Percentiles rank a stretch among this genome's conserved stretches.
These are phyloP conservation scores for Spiromastix sp. DNA, from an alignment of 2,329 filamentous ascomycete genomes.

Conservation along the genomic window DNA sequence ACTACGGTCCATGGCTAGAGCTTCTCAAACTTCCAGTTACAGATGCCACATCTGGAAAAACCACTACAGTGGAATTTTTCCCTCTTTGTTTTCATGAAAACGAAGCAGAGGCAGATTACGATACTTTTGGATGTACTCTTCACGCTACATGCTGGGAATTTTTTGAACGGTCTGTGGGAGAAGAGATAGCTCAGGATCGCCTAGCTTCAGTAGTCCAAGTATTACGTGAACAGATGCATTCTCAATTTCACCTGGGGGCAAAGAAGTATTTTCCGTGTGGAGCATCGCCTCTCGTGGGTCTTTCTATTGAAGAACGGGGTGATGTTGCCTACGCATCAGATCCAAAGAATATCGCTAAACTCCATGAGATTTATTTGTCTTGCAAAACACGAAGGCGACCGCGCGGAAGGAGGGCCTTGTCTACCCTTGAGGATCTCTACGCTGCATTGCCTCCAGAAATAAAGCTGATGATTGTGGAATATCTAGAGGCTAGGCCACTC, in stretches of 20 bases:
- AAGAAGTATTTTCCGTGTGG: conserved; percentile 1
- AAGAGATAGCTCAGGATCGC: background rate
- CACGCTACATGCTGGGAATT: conserved; percentile 1
- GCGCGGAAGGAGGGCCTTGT: background rate
- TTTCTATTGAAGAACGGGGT: background rate
- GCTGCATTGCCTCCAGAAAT: conserved; percentile 1
- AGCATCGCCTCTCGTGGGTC: background rate
- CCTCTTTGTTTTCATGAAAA: conserved; percentile 1
- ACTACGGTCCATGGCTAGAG: conserved; percentile 3
- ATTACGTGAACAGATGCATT: background rate
- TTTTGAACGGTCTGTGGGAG: background rate
- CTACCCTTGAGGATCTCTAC: conserved; percentile 3
- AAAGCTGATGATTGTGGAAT: conserved; percentile 2
- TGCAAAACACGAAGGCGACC: background rate
- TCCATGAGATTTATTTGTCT: background rate
- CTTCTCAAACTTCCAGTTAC: conserved; percentile 1
- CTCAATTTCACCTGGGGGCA: background rate
- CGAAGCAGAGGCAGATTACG: background rate
- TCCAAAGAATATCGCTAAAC: background rate
- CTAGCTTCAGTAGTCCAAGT: background rate
- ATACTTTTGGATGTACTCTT: background rate
- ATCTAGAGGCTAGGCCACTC: conserved; percentile 1
- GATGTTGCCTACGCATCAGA: background rate
- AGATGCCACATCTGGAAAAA: background rate
- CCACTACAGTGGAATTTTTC: background rate